Evolutionary conservation across 306 rosid species (phyloP), one percentile per base, ranked within the genome.

Genomic region (Sechiopsis laciniata): DNA sequence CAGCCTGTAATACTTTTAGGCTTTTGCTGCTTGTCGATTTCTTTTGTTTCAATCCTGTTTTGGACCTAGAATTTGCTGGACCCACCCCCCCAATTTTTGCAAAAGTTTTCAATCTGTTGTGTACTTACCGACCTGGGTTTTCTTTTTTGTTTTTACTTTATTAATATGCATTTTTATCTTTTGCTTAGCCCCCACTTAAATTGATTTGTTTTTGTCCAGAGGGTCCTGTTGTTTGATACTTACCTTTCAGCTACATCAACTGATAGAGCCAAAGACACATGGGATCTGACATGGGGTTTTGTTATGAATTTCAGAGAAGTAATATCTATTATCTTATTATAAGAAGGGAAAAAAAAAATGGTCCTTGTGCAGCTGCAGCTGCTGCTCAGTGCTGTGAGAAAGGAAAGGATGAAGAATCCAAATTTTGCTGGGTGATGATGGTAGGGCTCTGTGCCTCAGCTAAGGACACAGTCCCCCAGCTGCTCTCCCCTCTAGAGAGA

Each of bases 261-360:
- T 78, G 73, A 66, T 60, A 70, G 81, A 77, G 86, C 79, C 81
- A 81, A 22, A 73, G 78, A 80, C 91, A 82, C 85, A 82, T 83
- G 88, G 79, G 84, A 76, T 85, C 95, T 92, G 92, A 86, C 89
- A 83, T 80, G 55, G 81, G 74, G 15, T 48, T 32, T 78, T 79
- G 83, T 76, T 84, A 78, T 80, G 79, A 80, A 65, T 84, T 87
- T 80, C 84, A 76, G 77, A 71, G 77, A 74, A 67, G 59, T 62
- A 72, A 13, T 21, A 78, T 74, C 74, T 40, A 72, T 10, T 21
- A 78, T 74, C 74, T 48, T 59, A 46, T 65, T 22, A 70, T 59
- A 48, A 72, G 37, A 82, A 79, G 78, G 4, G 7, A 85, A 82
- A 37, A 22, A 63, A 81, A 65, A 75, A 70, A 73, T 75, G 77